phyloP scores from a whole-genome alignment of 1,284 basidiomycete species.

The Apiotrichum domesticum region DNA sequence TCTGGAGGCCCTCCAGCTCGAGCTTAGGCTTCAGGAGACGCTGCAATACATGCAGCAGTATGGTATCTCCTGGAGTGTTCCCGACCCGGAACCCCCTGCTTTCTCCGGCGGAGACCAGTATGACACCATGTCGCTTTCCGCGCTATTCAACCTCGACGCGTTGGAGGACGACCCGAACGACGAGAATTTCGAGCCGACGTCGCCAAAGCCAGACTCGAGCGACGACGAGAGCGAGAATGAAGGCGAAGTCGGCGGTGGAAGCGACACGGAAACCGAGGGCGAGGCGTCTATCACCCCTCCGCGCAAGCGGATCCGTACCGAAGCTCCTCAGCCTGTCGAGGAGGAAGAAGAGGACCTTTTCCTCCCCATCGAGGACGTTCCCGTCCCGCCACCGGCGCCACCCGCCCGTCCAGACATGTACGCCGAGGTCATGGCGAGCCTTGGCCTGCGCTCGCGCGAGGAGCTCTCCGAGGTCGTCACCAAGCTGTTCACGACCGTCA shows the following conservation, averaged over 20 bases:
- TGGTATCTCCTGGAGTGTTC: not conserved
- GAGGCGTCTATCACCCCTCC: not conserved
- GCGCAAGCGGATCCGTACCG: not conserved
- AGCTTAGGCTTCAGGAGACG: not conserved
- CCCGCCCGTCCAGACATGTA: constrained; percentile 15
- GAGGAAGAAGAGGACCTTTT: constrained; percentile 35
- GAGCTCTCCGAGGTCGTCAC: constrained; percentile 13
- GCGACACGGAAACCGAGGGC: constrained; percentile 2
- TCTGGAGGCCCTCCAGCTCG: not conserved
- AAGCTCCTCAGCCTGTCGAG: constrained; percentile 48
- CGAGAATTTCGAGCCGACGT: constrained; percentile 17
- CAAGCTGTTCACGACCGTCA: constrained; percentile 10
- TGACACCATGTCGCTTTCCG: constrained; percentile 12
- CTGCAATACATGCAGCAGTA: not conserved
- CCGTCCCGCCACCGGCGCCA: constrained; percentile 7
- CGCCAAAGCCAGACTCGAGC: constrained; percentile 8
- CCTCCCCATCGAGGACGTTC: constrained; percentile 36
- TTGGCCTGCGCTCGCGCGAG: constrained; percentile 10
- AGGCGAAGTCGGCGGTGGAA: not conserved
- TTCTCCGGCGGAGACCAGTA: constrained; percentile 13
- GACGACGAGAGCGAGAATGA: constrained; percentile 11
- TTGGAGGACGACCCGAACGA: constrained; percentile 15
- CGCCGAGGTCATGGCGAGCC: constrained; percentile 12
- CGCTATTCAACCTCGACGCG: constrained; percentile 12
- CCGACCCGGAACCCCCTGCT: not conserved